Conservation (phyloP, 2,329 filamentous ascomycete species). For the Neofusicoccum parvum region DNA sequence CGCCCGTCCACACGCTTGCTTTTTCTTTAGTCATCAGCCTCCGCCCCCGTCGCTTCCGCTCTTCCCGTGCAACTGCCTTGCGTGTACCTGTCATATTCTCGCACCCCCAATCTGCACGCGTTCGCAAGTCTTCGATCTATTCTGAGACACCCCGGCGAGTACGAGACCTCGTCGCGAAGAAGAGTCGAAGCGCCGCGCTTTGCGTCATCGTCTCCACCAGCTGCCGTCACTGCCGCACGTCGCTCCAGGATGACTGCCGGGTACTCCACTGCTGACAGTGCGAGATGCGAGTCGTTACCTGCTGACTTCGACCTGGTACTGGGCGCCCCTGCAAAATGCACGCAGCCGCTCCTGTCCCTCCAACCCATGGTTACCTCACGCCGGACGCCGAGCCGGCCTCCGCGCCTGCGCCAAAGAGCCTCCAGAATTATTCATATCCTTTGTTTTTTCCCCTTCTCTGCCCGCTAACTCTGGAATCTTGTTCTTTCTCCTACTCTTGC, state of each 20-base stretch:
- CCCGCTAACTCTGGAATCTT: not conserved
- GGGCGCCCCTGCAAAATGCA: not conserved
- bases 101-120: not conserved
- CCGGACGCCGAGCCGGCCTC: not conserved
- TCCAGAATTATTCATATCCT: not conserved
- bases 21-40: not conserved
- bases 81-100: not conserved
- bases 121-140: not conserved
- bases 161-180: not conserved
- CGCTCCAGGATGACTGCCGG: not conserved
- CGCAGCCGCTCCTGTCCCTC: slow-evolving; percentile 3
- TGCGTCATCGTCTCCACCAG: slow-evolving; percentile 2
- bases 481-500: not conserved
- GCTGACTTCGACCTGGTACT: not conserved
- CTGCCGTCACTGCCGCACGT: too few species aligned
- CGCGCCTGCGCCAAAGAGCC: not conserved
- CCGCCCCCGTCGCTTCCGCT: not conserved
- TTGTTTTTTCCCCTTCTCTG: not conserved
- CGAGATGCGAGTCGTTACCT: not conserved
- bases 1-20: not conserved
- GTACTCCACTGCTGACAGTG: not conserved
- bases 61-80: not conserved
- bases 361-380: slow-evolving; percentile 11
- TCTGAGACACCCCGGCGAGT: not conserved
- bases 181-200: not conserved